Evolutionary conservation across 2,329 filamentous ascomycete species (phyloP).

Genomic region (Xylaria sp.): DNA sequence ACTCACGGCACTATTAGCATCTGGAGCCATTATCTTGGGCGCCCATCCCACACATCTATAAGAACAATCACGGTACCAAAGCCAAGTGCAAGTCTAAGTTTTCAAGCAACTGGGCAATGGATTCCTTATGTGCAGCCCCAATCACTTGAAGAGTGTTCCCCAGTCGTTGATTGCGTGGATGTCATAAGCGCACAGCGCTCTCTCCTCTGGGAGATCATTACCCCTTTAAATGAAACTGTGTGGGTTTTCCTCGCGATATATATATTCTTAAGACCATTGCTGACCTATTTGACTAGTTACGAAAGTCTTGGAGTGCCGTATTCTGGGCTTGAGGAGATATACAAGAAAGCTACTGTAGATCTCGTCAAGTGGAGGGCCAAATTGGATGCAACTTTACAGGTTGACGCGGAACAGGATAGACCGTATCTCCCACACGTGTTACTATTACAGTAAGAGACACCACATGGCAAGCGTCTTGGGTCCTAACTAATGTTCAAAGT

Average conservation of each 20-base stretch:
- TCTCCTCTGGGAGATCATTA: background rate
- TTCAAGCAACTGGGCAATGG: background rate
- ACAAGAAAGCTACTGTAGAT: conserved; percentile 2
- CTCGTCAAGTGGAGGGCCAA: conserved; percentile 6
- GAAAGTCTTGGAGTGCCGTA: background rate
- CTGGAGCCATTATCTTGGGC: conserved; percentile 5
- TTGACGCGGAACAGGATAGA: background rate
- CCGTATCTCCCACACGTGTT: background rate
- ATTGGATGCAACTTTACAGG: background rate
- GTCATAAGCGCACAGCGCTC: background rate
- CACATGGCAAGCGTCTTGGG: background rate
- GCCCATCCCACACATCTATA: background rate
- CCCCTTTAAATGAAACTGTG: conserved; percentile 6
- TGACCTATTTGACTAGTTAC: background rate
- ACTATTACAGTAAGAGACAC: background rate
- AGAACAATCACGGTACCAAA: background rate
- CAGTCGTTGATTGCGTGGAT: background rate
- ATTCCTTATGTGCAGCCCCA: conserved; percentile 1
- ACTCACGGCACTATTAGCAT: background rate
- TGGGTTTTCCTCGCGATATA: background rate
- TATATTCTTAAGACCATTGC: background rate
- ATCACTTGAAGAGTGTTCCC: conserved; percentile 2
- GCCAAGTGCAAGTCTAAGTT: background rate
- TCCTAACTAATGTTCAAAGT: conserved; percentile 11
- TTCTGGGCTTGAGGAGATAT: background rate